Base-by-base conservation (phyloP, 306 rosid species). In the Dryas alaskensis region DNA sequence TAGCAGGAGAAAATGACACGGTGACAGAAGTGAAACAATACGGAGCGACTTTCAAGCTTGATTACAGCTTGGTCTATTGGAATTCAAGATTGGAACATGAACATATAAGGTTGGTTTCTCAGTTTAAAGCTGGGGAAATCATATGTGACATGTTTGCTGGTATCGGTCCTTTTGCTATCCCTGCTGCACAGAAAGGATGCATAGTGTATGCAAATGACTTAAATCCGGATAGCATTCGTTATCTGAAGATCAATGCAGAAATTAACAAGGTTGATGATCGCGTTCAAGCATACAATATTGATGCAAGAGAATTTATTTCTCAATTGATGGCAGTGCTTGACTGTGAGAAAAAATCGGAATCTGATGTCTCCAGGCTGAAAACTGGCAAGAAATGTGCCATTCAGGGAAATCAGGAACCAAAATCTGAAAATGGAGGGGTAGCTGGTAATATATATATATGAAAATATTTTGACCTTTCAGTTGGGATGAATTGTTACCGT, bases 111-210 rank as follows among this genome's bases (percentile, higher is more conserved):
- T 73, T 94, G 76, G 95, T 88, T 86, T 94, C 98, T 53, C 78
- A 83, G 82, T 94, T 94, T 79, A 80, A 49, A 81, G 86, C 87
- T 50, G 98, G 95, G 80, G 96, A 94, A 74, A 72, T 72, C 64
- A 81, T 91, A 63, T 89, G 97, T 76, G 97, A 94, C 84, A 94
- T 94, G 97, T 94, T 94, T 73, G 87, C 98, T n/a, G 98, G 98
- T 68, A 84, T 94, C 78, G 96, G 98, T 54, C 97, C 99, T 51
- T 94, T 94, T 81, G 89, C 96, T 53, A 88, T 94, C 81, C 99
- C 99, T 72, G 97, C 97, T 6, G 93, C 97, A 37, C 99, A 87
- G 84, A 94, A 87, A 79, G 99, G 90, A 74, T 94, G 99, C 71
- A 49, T 83, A 8, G 97, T 94, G 76, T 86, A 81, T 86, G 99